Conservation (phyloP, 345 rosid genomes). For the Noccaea caerulescens region DNA sequence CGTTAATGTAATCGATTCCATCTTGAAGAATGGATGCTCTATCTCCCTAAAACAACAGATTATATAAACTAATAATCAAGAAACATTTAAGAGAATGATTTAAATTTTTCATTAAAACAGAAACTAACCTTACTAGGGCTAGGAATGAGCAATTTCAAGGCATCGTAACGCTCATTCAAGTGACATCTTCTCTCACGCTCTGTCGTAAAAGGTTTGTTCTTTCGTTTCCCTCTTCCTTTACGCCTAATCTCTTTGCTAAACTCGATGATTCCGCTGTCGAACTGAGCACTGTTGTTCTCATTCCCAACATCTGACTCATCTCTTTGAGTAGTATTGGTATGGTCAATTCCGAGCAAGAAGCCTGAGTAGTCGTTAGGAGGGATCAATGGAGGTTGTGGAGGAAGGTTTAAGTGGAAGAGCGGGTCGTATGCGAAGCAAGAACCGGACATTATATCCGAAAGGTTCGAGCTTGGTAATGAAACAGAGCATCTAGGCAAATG, state of each 20-base stretch:
- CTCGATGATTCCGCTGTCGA: slow-evolving; percentile 54
- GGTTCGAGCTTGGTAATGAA: slow-evolving; percentile 46
- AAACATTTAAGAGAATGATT: not conserved
- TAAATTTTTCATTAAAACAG: not conserved
- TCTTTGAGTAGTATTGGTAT: slow-evolving; percentile 39
- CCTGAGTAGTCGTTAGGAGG: slow-evolving; percentile 40
- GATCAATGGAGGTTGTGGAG: slow-evolving; percentile 67
- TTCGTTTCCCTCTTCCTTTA: slow-evolving; percentile 53
- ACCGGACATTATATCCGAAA: slow-evolving; percentile 44
- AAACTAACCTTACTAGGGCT: slow-evolving; percentile 65
- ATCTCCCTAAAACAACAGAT: slow-evolving; percentile 51
- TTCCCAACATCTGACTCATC: slow-evolving; percentile 27
- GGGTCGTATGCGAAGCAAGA: slow-evolving; percentile 63
- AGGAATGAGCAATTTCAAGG: slow-evolving; percentile 69
- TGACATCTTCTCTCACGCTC: slow-evolving; percentile 75
- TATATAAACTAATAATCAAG: not conserved
- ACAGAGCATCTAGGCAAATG: slow-evolving; percentile 55
- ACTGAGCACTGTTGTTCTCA: slow-evolving; percentile 50
- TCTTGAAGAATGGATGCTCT: slow-evolving; percentile 86
- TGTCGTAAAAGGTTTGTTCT: slow-evolving; percentile 62
- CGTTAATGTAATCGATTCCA: slow-evolving; percentile 78
- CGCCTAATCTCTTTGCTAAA: slow-evolving; percentile 54
- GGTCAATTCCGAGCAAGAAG: slow-evolving; percentile 48
- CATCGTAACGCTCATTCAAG: slow-evolving; percentile 60
- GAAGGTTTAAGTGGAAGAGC: slow-evolving; percentile 57